These are phyloP conservation scores for Avena sativa DNA, from an alignment of 176 grass and related monocot genomes.

Conservation along the genomic window DNA sequence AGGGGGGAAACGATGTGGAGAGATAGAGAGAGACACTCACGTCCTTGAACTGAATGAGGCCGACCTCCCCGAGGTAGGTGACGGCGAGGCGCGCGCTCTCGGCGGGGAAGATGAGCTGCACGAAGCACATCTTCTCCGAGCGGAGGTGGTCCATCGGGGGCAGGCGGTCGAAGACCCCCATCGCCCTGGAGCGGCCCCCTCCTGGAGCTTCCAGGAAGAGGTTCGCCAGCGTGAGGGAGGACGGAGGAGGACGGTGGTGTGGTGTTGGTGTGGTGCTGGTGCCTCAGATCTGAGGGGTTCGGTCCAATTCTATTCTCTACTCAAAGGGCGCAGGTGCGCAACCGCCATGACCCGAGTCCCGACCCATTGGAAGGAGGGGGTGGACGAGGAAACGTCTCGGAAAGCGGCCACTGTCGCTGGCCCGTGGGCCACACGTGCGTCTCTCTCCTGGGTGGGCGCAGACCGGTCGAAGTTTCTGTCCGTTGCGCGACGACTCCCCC, in stretches of 20 bases:
- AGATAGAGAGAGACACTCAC: slow-evolving; percentile 57
- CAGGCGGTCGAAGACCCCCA: slow-evolving; percentile 83
- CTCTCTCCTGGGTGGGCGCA: not conserved
- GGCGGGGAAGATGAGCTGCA: slow-evolving; percentile 96
- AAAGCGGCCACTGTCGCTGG: slow-evolving; percentile 41
- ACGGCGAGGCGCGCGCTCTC: slow-evolving; percentile 85
- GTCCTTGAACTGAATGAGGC: slow-evolving; percentile 98
- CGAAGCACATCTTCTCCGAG: slow-evolving; percentile 98
- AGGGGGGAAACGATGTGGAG: not conserved
- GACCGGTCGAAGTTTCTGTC: slow-evolving; percentile 31
- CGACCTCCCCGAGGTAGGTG: slow-evolving; percentile 96
- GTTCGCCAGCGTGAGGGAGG: not conserved
- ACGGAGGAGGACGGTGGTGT: not conserved
- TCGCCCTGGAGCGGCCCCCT: slow-evolving; percentile 40
- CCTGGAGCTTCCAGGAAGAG: slow-evolving; percentile 54
- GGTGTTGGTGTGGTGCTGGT: slow-evolving; percentile 20
- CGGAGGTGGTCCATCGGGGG: slow-evolving; percentile 96
- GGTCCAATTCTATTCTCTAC: slow-evolving; percentile 37
- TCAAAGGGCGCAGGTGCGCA: slow-evolving; percentile 47
- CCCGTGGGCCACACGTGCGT: slow-evolving; percentile 36
- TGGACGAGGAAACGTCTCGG: slow-evolving; percentile 47
- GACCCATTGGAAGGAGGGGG: slow-evolving; percentile 7
- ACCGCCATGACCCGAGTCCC: slow-evolving; percentile 47
- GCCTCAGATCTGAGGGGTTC: slow-evolving; percentile 60
- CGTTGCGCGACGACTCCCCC: not conserved